A percentile compares a stretch with the other conserved stretches of the same genome.
Evolutionary conservation across 257 asterid species (phyloP).

Genomic region (Fraxinus excelsior): DNA sequence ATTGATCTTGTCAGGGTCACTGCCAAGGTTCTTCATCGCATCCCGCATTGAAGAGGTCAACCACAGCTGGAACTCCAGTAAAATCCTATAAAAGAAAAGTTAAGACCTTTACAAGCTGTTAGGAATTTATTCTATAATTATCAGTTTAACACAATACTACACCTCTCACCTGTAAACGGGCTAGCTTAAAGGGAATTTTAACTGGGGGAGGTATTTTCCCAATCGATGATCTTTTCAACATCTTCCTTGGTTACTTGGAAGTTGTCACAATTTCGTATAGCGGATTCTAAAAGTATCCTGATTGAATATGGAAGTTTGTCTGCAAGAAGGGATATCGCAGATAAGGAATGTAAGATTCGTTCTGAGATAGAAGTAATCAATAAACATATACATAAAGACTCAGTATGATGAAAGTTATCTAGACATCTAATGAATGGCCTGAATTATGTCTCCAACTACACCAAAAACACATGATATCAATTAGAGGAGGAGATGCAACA

Average conservation of each 20-base stretch:
- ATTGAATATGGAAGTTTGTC: slow-evolving; percentile 82
- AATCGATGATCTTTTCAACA: slow-evolving; percentile 81
- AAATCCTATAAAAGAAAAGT: slow-evolving; percentile 60
- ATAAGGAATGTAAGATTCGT: background rate
- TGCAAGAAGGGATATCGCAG: slow-evolving; percentile 30
- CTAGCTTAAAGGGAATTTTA: slow-evolving; percentile 91
- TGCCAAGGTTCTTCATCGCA: slow-evolving; percentile 78
- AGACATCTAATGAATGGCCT: slow-evolving; percentile 11
- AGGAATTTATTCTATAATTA: background rate
- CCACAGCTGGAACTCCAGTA: slow-evolving; percentile 96
- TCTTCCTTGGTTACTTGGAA: slow-evolving; percentile 83
- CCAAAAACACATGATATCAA: background rate
- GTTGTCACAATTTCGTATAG: slow-evolving; percentile 84
- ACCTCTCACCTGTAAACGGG: slow-evolving; percentile 71
- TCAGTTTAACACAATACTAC: background rate
- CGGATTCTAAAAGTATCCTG: slow-evolving; percentile 75
- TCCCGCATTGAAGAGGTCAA: slow-evolving; percentile 96
- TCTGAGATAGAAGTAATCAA: background rate
- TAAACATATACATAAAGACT: background rate
- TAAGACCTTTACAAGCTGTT: slow-evolving; percentile 8
- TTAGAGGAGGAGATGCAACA: background rate
- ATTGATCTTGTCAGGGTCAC: slow-evolving; percentile 79
- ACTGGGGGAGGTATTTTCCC: slow-evolving; percentile 88
- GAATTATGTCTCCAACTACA: background rate
- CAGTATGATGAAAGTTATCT: background rate